phyloP scores from a whole-genome alignment of 1,139 yeast genomes.

The Wickerhamiella pararugosa region DNA sequence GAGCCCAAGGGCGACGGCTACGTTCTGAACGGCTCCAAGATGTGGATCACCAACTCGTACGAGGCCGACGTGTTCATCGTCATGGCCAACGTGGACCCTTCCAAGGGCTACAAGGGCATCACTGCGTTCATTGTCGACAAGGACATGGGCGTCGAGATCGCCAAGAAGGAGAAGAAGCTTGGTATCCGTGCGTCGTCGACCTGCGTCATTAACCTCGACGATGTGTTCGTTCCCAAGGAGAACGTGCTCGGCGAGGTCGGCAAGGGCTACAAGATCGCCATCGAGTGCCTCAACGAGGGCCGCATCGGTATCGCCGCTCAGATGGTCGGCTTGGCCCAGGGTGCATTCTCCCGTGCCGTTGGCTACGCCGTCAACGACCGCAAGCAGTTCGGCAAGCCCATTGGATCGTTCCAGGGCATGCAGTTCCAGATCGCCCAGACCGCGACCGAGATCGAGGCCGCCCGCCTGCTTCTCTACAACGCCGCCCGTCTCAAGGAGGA shows the following conservation, averaged over 20 bases:
- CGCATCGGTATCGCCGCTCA: slow-evolving; percentile 34
- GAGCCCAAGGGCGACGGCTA: slow-evolving; percentile 26
- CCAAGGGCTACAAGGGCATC: slow-evolving; percentile 32
- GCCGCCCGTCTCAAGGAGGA: slow-evolving; percentile 33
- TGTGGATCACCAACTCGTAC: slow-evolving; percentile 34
- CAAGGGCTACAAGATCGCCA: slow-evolving; percentile 33
- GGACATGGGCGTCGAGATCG: slow-evolving; percentile 29
- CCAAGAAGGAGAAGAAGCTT: slow-evolving; percentile 32
- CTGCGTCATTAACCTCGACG: slow-evolving; percentile 30
- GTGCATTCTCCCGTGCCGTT: slow-evolving; percentile 30
- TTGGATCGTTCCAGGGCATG: slow-evolving; percentile 34
- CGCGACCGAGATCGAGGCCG: slow-evolving; percentile 32
- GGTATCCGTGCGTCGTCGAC: slow-evolving; percentile 33
- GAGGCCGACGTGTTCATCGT: slow-evolving; percentile 32
- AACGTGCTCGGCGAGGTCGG: slow-evolving; percentile 31
- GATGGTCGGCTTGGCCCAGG: slow-evolving; percentile 32
- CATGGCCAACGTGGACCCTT: slow-evolving; percentile 30
- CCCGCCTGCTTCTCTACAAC: slow-evolving; percentile 30
- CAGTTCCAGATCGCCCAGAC: slow-evolving; percentile 34
- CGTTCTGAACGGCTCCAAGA: slow-evolving; percentile 28
- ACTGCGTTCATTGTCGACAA: slow-evolving; percentile 32
- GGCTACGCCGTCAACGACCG: slow-evolving; percentile 29
- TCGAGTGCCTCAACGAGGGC: slow-evolving; percentile 32
- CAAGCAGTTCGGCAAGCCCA: slow-evolving; percentile 30
- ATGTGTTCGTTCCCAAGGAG: slow-evolving; percentile 29